These are phyloP conservation scores for Leavenworthia alabamica DNA, from an alignment of 345 rosid species.

Conservation along the genomic window DNA sequence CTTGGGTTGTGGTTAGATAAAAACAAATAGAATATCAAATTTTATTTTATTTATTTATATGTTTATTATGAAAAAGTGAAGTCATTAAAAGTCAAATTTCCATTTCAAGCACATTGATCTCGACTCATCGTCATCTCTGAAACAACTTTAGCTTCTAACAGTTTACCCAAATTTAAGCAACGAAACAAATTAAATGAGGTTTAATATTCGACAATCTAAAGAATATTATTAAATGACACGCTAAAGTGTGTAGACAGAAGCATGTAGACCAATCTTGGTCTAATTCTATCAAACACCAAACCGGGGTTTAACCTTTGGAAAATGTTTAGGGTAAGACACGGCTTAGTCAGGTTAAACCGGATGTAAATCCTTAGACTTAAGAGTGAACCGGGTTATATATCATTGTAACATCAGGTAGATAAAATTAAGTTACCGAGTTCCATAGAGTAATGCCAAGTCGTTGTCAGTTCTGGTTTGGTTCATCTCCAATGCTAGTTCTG, in stretches of 20 bases:
- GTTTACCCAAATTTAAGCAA: conserved; percentile 22
- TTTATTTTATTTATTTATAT: not conserved
- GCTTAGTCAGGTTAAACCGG: not conserved
- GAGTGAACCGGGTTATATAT: conserved; percentile 10
- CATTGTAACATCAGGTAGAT: conserved; percentile 21
- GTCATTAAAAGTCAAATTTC: conserved; percentile 28
- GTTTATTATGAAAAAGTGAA: not conserved
- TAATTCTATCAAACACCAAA: not conserved
- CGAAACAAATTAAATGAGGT: conserved; percentile 10
- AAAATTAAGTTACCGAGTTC: not conserved
- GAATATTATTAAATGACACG: conserved; percentile 7
- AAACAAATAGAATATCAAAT: conserved; percentile 2
- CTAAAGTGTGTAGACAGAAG: not conserved
- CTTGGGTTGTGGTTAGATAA: not conserved
- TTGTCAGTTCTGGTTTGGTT: conserved; percentile 25
- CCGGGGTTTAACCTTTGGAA: not conserved
- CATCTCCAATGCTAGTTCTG: conserved; percentile 20
- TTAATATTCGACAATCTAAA: conserved; percentile 10
- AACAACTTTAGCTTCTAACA: conserved; percentile 14
- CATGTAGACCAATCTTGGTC: conserved; percentile 4
- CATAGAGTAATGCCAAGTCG: conserved; percentile 24
- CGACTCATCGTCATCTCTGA: conserved; percentile 27
- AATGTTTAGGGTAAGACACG: not conserved
- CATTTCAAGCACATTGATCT: conserved; percentile 23
- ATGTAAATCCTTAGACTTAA: not conserved